Evolutionary conservation across 176 grass and related monocot genomes (phyloP), one percentile per base, ranked within the genome.

Genomic region (Cenchrus purpureus): DNA sequence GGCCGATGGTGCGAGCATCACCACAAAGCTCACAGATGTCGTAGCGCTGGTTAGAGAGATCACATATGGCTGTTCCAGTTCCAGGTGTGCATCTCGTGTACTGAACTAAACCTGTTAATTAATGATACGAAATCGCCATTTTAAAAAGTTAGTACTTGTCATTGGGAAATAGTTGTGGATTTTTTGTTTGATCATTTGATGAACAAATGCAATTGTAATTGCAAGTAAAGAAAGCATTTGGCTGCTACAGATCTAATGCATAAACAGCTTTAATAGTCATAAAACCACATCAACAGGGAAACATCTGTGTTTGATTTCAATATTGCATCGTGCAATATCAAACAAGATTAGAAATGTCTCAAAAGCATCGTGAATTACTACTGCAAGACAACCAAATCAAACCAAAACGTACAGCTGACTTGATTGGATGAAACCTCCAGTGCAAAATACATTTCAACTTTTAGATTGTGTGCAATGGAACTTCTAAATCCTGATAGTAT

Each of bases 1-100:
- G 89, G 0, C 89, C 89, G 14, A 87, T 74, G 59, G 76, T 54
- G 43, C 89, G 84, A 45, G 89, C 84, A 87, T 90, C 84, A 2
- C 89, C 89, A 1, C 89, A 90, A 54, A 90, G 53, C 80, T 90
- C 89, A 55, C 89, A 90, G 12, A 84, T 83, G 75, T 90, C 89
- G 0, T 62, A 90, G 5, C 84, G 80, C 1, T 71, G 15, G 68
- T 90, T 87, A 68, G 89, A 87, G 16, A 87, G 53, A 72, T 90
- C 75, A 61, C 89, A 90, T 60, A 87, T 57, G 12, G 11, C 31
- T 67, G 60, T 10, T 77, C 69, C 55, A 2, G 62, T 50, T 83
- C 16, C 31, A 83, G 75, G 61, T 61, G 74, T 87, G 75, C 89
- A 90, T 40, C 79, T 90, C 31, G 67, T 90, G 53, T 90, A 87